A percentile compares a stretch with the other conserved stretches of the same genome.
Conservation (phyloP, 768 basidiomycete species). For the Amanita polypyramis region DNA sequence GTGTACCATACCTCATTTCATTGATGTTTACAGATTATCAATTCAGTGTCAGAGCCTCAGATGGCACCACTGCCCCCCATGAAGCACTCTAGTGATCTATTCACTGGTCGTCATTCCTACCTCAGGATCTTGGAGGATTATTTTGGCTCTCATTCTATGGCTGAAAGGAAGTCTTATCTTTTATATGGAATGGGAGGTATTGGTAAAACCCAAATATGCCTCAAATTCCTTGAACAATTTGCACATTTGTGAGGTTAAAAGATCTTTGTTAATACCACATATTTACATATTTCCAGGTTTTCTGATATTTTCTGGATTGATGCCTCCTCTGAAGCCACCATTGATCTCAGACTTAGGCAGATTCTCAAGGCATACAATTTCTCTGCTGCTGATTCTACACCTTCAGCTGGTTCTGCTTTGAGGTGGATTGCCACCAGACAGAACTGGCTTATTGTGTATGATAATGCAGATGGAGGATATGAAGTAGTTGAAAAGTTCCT, state of each 20-base stretch:
- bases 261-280: not conserved
- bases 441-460: constrained; percentile 13
- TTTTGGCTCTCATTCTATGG: constrained; percentile 2
- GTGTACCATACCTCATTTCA: too few relatives aligned
- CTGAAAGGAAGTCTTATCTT: constrained; percentile 8
- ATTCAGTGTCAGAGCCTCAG: too few relatives aligned
- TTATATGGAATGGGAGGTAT: constrained; percentile 13
- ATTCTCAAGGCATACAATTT: constrained; percentile 2
- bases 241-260: not conserved
- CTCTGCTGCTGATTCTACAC: not conserved
- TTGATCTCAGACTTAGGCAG: constrained; percentile 1
- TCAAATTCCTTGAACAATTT: not conserved
- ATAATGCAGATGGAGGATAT: constrained; percentile 12
- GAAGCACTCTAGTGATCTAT: not conserved
- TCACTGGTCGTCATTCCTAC: constrained; percentile 6
- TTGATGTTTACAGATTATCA: too few relatives aligned
- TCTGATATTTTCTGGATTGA: constrained; percentile 15
- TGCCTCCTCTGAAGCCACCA: constrained; percentile 11
- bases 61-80: not conserved
- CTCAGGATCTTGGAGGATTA: constrained; percentile 8
- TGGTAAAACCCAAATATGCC: constrained; percentile 8
- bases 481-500: constrained; percentile 9
- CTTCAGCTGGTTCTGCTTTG: not conserved
- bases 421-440: constrained; percentile 4
- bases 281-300: constrained; percentile 4